Evolutionary conservation across 306 rosid genomes (phyloP).

Genomic region (Glycine latifolia): DNA sequence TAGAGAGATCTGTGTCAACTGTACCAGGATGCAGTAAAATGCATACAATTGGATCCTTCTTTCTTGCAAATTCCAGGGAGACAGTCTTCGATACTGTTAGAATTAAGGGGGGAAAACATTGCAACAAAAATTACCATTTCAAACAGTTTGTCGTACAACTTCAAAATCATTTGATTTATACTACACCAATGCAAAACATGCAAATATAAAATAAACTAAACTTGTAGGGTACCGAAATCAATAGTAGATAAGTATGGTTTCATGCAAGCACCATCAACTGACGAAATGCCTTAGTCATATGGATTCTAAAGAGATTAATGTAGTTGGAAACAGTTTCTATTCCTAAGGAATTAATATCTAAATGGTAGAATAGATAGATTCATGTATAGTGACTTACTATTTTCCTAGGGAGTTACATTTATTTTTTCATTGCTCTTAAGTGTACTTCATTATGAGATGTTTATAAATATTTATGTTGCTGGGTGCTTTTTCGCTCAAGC

Average conservation of each 20-base stretch:
- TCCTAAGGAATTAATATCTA: no score
- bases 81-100: slow-evolving; percentile 76
- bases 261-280: slow-evolving; percentile 28
- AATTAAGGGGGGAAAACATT: background rate
- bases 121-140: no score
- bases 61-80: slow-evolving; percentile 79
- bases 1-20: slow-evolving; percentile 94
- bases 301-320: background rate
- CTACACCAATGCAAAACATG: background rate
- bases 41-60: slow-evolving; percentile 81
- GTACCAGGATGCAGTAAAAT: slow-evolving; percentile 94
- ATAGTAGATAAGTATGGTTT: slow-evolving; percentile 1
- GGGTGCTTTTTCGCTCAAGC: no score
- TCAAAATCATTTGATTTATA: slow-evolving; percentile 32
- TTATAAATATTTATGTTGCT: no score
- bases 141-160: slow-evolving; percentile 16
- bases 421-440: no score
- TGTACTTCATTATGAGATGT: no score
- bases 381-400: no score
- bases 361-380: no score
- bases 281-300: background rate
- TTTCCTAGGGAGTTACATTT: no score
- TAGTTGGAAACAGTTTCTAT: no score
- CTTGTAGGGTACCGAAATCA: background rate
- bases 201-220: background rate